Conservation (phyloP, 2,329 filamentous ascomycete genomes). For the Monosporascus sp. region DNA sequence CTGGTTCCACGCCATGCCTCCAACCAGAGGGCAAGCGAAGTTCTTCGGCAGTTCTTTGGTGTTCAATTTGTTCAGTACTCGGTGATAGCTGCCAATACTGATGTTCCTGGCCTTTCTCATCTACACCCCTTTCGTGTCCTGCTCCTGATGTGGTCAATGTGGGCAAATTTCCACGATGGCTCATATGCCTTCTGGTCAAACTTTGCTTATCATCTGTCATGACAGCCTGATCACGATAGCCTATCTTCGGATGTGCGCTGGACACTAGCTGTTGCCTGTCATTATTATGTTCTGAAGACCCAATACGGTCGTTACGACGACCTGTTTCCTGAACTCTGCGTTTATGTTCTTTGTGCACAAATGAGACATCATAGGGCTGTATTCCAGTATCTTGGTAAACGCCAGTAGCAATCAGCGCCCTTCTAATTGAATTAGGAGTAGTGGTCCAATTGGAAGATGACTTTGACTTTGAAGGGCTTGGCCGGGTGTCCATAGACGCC, state of each 20-base stretch:
- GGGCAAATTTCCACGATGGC: neutral
- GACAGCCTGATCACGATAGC: conserved; percentile 13
- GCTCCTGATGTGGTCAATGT: no score
- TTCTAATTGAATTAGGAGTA: conserved; percentile 16
- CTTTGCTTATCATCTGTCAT: conserved; percentile 9
- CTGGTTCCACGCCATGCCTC: neutral
- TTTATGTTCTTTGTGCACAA: neutral
- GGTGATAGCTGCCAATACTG: neutral
- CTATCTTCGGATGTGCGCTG: neutral
- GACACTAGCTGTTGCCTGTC: neutral
- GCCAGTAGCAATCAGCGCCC: conserved; percentile 17
- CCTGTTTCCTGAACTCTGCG: neutral
- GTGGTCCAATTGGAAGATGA: conserved; percentile 8
- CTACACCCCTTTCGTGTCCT: no score
- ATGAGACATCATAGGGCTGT: conserved; percentile 8
- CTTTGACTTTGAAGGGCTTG: neutral
- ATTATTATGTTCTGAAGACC: neutral
- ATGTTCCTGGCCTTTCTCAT: neutral
- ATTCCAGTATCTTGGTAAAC: conserved; percentile 19
- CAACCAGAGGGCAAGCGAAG: neutral
- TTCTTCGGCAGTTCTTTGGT: neutral
- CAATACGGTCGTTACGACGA: neutral
- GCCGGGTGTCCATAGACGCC: neutral
- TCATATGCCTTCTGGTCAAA: neutral
- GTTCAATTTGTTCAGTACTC: neutral